A percentile compares a stretch with the other conserved stretches of the same genome.
These are phyloP conservation scores for Lecanosticta acicola DNA, from an alignment of 2,329 filamentous ascomycete species.

Conservation along the genomic window DNA sequence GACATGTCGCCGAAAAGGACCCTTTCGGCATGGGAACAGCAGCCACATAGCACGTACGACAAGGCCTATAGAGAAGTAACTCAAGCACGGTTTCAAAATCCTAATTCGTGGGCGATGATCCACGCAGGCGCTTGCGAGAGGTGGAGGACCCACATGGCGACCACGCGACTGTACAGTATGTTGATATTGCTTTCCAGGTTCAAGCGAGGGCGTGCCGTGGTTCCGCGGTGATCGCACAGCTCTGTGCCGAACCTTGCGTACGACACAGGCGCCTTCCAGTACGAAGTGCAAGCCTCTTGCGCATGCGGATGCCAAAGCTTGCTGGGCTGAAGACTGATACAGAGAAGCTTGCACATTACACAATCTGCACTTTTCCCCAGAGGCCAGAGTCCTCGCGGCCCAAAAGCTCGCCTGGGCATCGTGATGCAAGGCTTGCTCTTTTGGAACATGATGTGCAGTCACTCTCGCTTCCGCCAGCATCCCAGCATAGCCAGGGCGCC, in stretches of 20 bases:
- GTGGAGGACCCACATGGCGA: slow-evolving; percentile 3
- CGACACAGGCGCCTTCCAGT: not conserved
- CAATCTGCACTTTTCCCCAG: not conserved
- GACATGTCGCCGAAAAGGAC: too few relatives aligned
- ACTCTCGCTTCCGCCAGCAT: not conserved
- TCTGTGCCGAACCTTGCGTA: not conserved
- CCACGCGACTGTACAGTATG: slow-evolving; percentile 6
- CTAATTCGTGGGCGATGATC: too few relatives aligned
- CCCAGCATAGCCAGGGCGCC: slow-evolving; percentile 1
- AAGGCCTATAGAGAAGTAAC: too few relatives aligned
- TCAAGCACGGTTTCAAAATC: too few relatives aligned
- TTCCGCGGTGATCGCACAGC: slow-evolving; percentile 2
- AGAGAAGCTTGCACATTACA: not conserved
- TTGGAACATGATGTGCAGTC: not conserved
- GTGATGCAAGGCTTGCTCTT: not conserved
- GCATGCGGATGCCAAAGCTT: not conserved
- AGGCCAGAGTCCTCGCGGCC: not conserved
- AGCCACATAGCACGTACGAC: too few relatives aligned
- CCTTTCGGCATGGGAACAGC: too few relatives aligned
- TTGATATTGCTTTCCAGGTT: slow-evolving; percentile 6
- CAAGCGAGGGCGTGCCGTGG: not conserved
- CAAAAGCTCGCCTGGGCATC: not conserved
- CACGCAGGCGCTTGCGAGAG: slow-evolving; percentile 1
- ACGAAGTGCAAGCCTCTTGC: not conserved
- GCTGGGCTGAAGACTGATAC: not conserved